Conservation (phyloP, 2,329 filamentous ascomycete genomes). For the Trichoderma lentiforme region DNA sequence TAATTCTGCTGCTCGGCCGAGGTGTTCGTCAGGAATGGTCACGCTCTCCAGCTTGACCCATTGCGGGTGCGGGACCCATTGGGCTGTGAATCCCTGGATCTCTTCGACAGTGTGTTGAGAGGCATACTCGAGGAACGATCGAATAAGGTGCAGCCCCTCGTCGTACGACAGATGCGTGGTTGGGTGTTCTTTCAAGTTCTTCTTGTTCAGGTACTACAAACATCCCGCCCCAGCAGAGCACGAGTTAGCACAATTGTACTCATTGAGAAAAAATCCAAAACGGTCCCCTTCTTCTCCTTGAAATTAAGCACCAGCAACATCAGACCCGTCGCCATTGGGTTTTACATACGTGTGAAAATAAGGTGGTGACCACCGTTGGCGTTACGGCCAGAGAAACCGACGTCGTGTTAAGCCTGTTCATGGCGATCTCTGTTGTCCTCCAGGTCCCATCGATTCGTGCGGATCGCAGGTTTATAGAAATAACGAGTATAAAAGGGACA, state of each 20-base stretch:
- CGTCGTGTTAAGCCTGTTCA: constrained; percentile 68
- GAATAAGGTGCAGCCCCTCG: constrained; percentile 83
- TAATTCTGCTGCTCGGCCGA: constrained; percentile 63
- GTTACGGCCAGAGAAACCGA: constrained; percentile 80
- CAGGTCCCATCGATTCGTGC: background rate
- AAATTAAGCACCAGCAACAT: background rate
- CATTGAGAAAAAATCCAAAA: background rate
- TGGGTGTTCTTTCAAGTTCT: constrained; percentile 71
- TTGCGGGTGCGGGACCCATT: constrained; percentile 84
- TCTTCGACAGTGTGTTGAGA: constrained; percentile 92
- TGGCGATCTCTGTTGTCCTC: constrained; percentile 23
- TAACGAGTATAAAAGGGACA: background rate
- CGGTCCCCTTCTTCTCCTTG: background rate
- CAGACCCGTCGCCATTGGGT: background rate
- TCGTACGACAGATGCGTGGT: constrained; percentile 92
- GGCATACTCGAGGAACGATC: constrained; percentile 78
- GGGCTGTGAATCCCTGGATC: constrained; percentile 82
- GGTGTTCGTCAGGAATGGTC: constrained; percentile 59
- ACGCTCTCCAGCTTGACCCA: constrained; percentile 80
- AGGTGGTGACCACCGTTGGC: constrained; percentile 81
- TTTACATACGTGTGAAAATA: constrained; percentile 73
- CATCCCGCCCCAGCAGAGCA: background rate
- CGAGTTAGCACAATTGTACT: background rate
- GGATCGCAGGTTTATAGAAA: background rate
- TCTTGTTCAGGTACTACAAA: constrained; percentile 74